Base-by-base conservation (phyloP, 208 protist species). In the Crithidia fasciculata region DNA sequence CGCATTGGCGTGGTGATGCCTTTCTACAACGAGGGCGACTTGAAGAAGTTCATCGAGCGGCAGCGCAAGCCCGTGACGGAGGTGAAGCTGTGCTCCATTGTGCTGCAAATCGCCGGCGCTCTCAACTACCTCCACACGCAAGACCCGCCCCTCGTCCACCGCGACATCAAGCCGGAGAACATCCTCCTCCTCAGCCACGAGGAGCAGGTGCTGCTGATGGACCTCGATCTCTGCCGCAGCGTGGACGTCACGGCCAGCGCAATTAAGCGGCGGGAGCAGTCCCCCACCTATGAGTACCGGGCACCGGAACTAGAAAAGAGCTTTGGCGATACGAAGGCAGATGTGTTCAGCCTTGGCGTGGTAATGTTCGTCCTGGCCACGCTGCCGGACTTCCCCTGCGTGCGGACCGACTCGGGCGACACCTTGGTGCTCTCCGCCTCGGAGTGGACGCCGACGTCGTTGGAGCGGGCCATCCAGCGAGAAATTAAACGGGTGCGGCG, bases 91-190 rank as follows among this genome's bases (percentile, higher is more conserved):
- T 92, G 86, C 64, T 94, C 86, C 40, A 77, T 97, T 8, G 84
- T 90, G 50, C 81, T 94, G 43, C 93, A 97, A 60, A 89, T 97
- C 60, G 82, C 85, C 50, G 68, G 66, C 8, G 91, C 90, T 4
- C 76, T 97, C 16, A 65, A 86, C 39, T 96, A 96, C 73, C 78
- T 97, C 68, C 91, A 96, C 74, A 80, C 72, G 28, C 88, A 89
- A 55, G 73, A 73, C 18, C 93, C 93, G 36, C 90, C 93, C 39
- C 69, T 97, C 18, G 84, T 92, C 62, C 94, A 97, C 54, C 80
- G 87, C 13, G 94, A 97, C 71, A 86, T 97, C 43, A 97, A 97
- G 70, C 94, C 90, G 1, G 91, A 95, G 53, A 97, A 97, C 74
- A 85, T 97, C 40, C 65, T 97, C 15, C 50, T 97, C 39, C 72